Percentiles rank a stretch among this genome's conserved stretches.
phyloP scores from a whole-genome alignment of 140 eudicot genomes.

The Erigeron philadelphicus region DNA sequence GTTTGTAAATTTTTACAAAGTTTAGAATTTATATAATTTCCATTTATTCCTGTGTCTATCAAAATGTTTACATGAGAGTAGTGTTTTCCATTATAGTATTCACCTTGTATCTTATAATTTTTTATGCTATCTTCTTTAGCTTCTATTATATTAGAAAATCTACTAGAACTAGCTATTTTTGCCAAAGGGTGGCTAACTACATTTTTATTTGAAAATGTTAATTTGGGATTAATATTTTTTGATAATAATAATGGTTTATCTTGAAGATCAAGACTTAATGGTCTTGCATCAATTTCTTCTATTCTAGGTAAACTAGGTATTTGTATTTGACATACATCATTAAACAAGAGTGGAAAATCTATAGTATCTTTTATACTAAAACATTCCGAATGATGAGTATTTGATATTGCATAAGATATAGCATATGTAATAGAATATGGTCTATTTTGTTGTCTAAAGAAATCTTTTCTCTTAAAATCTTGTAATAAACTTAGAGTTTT shows the following conservation, averaged over 20 bases:
- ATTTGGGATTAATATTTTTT: background rate
- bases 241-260: background rate
- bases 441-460: background rate
- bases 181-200: background rate
- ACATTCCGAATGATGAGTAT: background rate
- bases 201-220: background rate
- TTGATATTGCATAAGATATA: background rate
- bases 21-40: background rate
- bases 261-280: background rate
- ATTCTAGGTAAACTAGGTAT: background rate
- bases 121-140: background rate
- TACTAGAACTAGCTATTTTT: background rate
- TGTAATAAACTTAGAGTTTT: conserved; percentile 5
- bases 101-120: background rate
- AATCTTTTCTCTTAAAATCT: background rate
- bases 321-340: background rate
- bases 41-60: background rate
- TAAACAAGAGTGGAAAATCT: background rate
- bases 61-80: background rate
- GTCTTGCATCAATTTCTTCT: background rate
- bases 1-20: background rate
- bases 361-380: background rate
- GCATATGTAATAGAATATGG: background rate
- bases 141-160: background rate
- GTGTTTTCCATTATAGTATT: background rate